A percentile compares a stretch with the other conserved stretches of the same genome.
phyloP scores from a whole-genome alignment of 768 basidiomycete genomes.

The Strobilomyces echinocephalus region DNA sequence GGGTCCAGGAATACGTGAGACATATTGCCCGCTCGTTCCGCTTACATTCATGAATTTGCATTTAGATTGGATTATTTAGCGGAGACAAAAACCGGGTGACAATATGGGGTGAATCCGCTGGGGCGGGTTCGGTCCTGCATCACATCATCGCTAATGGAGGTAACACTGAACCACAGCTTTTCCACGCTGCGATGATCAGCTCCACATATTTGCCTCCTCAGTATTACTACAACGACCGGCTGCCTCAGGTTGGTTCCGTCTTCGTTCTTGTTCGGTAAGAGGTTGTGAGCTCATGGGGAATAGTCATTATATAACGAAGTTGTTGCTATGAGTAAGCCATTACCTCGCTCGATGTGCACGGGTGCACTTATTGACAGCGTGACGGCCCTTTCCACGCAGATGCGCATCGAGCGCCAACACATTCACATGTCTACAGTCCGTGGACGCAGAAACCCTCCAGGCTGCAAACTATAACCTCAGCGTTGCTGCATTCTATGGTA shows the following conservation, averaged over 20 bases:
- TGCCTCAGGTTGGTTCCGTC: conserved; percentile 25
- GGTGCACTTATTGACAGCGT: conserved; percentile 4
- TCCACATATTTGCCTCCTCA: conserved; percentile 31
- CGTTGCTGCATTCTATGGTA: conserved; percentile 34
- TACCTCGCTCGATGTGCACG: neutral
- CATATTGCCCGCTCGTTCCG: neutral
- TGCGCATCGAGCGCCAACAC: conserved; percentile 34
- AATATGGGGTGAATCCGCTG: conserved; percentile 36
- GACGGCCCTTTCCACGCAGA: conserved; percentile 12
- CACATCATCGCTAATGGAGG: conserved; percentile 32
- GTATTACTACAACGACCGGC: conserved; percentile 29
- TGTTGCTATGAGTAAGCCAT: conserved; percentile 7
- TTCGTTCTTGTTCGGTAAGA: neutral
- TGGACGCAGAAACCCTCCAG: conserved; percentile 30
- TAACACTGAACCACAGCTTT: conserved; percentile 31
- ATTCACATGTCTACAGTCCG: conserved; percentile 37
- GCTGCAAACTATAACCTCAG: conserved; percentile 32
- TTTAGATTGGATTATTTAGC: conserved; percentile 32
- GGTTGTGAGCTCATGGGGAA: neutral
- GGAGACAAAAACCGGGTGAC: conserved; percentile 32
- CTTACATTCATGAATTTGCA: neutral
- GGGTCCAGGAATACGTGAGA: conserved; percentile 33
- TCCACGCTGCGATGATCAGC: conserved; percentile 31
- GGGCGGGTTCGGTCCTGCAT: conserved; percentile 33
- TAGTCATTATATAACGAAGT: conserved; percentile 19